A percentile compares a stretch with the other conserved stretches of the same genome.
phyloP scores from a whole-genome alignment of 148 eudicot species.

The Fallopia convolvulus region DNA sequence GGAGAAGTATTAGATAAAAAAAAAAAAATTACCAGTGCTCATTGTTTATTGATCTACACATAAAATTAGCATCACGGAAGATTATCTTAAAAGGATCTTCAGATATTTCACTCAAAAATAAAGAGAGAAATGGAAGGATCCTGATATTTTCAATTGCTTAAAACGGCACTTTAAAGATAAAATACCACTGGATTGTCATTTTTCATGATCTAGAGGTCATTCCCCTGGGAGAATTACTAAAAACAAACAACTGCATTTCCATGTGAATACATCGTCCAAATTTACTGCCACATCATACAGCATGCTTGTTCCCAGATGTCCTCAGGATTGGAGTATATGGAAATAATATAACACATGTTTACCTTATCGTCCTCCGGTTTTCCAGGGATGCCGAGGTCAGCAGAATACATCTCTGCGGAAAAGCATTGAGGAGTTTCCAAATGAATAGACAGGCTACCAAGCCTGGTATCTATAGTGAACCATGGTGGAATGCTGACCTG shows the following conservation, averaged over 20 bases:
- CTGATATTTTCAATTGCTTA: background rate
- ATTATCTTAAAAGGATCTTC: background rate
- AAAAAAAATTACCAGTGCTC: background rate
- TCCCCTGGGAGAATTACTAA: background rate
- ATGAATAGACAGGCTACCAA: conserved; percentile 88
- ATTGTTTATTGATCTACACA: background rate
- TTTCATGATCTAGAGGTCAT: background rate
- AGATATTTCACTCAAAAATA: background rate
- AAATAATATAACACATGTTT: background rate
- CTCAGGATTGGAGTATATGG: background rate
- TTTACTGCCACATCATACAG: background rate
- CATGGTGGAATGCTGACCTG: conserved; percentile 97
- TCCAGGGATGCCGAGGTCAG: conserved; percentile 66
- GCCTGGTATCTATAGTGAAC: conserved; percentile 91
- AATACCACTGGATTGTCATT: background rate
- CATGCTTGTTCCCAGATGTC: background rate
- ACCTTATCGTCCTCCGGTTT: conserved; percentile 99
- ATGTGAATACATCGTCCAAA: background rate
- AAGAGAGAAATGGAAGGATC: background rate
- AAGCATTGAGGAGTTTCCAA: conserved; percentile 97
- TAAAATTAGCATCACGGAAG: background rate
- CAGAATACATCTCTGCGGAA: conserved; percentile 98
- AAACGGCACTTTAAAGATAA: background rate
- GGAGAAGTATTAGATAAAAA: background rate
- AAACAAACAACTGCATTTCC: background rate